Base-by-base conservation (phyloP, 768 basidiomycete genomes). In the Pholiota conissans region DNA sequence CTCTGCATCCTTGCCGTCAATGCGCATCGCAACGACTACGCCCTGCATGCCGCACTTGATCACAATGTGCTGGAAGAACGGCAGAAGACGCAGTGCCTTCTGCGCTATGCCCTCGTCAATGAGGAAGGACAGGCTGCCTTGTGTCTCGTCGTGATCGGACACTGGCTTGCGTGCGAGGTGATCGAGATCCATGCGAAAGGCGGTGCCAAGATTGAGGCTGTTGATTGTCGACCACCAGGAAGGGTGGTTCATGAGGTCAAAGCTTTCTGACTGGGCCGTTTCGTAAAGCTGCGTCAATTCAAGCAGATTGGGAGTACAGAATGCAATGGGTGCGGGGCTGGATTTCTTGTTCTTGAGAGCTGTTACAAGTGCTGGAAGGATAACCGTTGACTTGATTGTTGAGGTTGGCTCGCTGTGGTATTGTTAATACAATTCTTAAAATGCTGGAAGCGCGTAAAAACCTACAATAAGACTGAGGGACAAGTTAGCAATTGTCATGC, bases 371-470 rank as follows among this genome's bases (percentile, higher is more conserved):
- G 91, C 85, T 0, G 85, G 80, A 5, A 97, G 67, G 57, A 98
- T 85, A 2, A 79, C 74, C 1, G 77, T 75, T 0, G 91, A 87
- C 74, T 98, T 98, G 45, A 80, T 73, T n/a, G 89, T 79, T 0
- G 95, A 97, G 1, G 97, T 98, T 1, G 97, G 96, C 71, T 99
- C 97, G 69, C 91, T 92, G 42, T 34, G 7, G 61, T 32, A 45
- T 32, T 32, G 20, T 32, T 63, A 32, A 47, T 58, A 65, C 58
- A 49, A 42, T 47, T 30, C 28, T 11, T 9, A 20, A 9, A 20
- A 26, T 4, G 4, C 10, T 18, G 5, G 16, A 45, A 22, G 18
- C 30, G 47, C 8, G 20, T 2, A 20, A 40, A n/a, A 26, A 52
- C 86, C 63, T 67, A 91, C 90, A 91, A 94, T 68, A 95, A 88